Percentiles rank a stretch among this genome's conserved stretches.
Conservation (phyloP, 108 stramenopile species). For the Fistulifera pelliculosa region DNA sequence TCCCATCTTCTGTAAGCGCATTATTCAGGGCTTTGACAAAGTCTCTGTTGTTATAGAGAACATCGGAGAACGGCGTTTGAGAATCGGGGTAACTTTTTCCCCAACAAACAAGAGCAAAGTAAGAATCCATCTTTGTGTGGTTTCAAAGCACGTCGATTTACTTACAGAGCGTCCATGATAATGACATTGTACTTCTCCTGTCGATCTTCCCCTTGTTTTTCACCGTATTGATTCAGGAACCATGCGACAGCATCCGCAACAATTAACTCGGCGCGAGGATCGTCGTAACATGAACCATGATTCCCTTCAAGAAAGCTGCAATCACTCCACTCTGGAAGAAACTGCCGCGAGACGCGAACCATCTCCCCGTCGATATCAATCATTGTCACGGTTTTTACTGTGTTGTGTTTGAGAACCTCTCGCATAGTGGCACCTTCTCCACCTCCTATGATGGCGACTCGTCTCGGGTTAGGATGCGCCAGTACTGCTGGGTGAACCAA, state of each 20-base stretch:
- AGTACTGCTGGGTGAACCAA: constrained; percentile 93
- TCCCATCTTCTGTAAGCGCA: constrained; percentile 26
- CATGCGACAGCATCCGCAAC: constrained; percentile 51
- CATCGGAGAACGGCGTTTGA: constrained; percentile 31
- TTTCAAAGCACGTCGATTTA: neutral
- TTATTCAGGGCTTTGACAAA: no score
- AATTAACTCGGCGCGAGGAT: constrained; percentile 34
- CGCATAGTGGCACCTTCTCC: constrained; percentile 75
- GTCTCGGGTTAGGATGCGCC: constrained; percentile 59
- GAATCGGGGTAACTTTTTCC: constrained; percentile 25
- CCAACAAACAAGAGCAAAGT: neutral
- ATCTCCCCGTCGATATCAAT: constrained; percentile 49
- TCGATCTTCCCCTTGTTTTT: neutral
- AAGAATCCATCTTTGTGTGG: neutral
- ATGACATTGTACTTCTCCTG: constrained; percentile 55
- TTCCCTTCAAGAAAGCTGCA: constrained; percentile 41
- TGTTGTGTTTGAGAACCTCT: constrained; percentile 79
- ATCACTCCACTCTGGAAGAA: constrained; percentile 67
- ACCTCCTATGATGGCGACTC: constrained; percentile 69
- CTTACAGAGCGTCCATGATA: constrained; percentile 74
- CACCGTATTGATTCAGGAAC: constrained; percentile 38
- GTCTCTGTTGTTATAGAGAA: constrained; percentile 30
- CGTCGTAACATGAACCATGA: constrained; percentile 50
- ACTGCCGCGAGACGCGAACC: constrained; percentile 28
- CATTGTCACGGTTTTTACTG: constrained; percentile 57